Base-by-base conservation (phyloP, 2,329 filamentous ascomycete species). In the Teratosphaeria viscida region DNA sequence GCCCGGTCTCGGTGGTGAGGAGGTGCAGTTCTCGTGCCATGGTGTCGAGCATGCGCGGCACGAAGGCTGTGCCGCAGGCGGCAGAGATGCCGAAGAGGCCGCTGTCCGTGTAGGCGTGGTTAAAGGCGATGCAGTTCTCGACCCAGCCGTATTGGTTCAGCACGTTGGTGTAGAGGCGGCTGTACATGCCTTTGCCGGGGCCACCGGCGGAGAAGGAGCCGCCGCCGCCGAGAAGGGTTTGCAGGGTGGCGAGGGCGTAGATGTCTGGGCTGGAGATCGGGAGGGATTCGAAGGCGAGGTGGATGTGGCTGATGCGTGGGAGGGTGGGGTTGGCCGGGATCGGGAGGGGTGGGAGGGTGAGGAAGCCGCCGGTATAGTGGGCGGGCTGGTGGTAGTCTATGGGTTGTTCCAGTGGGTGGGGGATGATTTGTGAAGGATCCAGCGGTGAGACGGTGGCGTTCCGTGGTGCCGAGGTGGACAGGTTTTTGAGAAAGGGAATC, bases 161-260 rank as follows among this genome's bases (percentile, higher is more conserved):
- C 0, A 97, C 92, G 73, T 96, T 96, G 64, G 92, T 97, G 80
- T 96, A 99, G 8, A 99, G 84, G 12, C 94, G 88, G 43, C 90
- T 95, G 80, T 97, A 97, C 94, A 99, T 99, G 73, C 94, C 94
- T 79, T 99, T 99, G 57, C 94, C 94, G 4, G 94, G 94, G 0
- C 94, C 94, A 68, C 94, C 94, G 58, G 94, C 94, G 16, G 90
- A 95, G 79, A 99, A 99, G 59, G 92, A 96, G 27, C 94, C 94
- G 55, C 94, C 94, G 55, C 94, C 94, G 60, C 94, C 94, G 37
- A 99, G 89, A 10, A 99, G 87, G 1, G 91, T 97, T 75, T 97
- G 95, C 1, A 99, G 81, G 0, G 92, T 96, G 6, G 94, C 94
- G 53, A 97, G 85, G 19, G 94, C 92, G 77, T 97, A 99, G 69